phyloP scores from a whole-genome alignment of 345 rosid genomes.

The Euclidium syriacum region DNA sequence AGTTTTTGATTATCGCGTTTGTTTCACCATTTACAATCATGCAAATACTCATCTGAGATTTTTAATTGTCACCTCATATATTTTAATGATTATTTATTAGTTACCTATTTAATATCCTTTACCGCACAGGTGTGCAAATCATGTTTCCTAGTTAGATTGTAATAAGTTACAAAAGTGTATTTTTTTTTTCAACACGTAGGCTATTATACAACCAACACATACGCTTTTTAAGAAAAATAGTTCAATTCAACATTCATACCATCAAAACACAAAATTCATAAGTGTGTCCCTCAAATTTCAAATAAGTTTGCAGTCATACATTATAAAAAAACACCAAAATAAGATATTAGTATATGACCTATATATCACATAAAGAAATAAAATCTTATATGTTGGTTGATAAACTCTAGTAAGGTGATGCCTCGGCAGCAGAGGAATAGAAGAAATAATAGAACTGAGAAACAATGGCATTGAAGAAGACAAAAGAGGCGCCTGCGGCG shows the following conservation, averaged over 20 bases:
- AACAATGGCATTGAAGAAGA: conserved; percentile 64
- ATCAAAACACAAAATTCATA: conserved; percentile 15
- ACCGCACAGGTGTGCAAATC: no score
- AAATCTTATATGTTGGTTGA: background rate
- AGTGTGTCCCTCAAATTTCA: conserved; percentile 2
- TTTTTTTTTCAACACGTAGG: no score
- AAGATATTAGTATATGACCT: conserved; percentile 16
- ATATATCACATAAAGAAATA: background rate
- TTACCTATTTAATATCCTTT: no score
- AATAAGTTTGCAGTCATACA: conserved; percentile 2
- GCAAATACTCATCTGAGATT: no score
- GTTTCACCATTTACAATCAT: no score
- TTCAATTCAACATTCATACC: background rate
- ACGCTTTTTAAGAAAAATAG: no score
- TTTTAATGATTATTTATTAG: no score
- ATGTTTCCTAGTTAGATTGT: no score
- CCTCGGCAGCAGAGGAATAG: conserved; percentile 62
- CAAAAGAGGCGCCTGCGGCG: conserved; percentile 84
- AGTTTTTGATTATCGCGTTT: no score
- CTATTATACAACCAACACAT: no score
- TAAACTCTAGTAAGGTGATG: conserved; percentile 26
- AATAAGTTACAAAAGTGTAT: no score
- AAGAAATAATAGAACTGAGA: conserved; percentile 70
- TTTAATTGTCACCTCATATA: no score
- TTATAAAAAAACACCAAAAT: background rate